A percentile compares a stretch with the other conserved stretches of the same genome.
These are phyloP conservation scores for Penicillium sclerotiorum DNA, from an alignment of 2,329 filamentous ascomycete genomes.

Conservation along the genomic window DNA sequence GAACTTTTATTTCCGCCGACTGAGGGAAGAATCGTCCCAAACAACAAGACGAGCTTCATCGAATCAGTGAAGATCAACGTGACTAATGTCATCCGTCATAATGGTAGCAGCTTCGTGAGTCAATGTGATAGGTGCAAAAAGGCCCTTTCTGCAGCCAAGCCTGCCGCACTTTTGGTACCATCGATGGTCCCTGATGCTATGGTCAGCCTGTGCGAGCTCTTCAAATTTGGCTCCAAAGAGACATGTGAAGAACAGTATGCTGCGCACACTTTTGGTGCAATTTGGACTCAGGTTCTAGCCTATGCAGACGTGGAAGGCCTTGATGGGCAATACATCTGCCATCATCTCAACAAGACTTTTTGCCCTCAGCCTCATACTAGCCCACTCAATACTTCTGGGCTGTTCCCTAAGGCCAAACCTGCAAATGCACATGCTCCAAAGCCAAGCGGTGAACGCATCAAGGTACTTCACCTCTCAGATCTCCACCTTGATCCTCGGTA, in stretches of 20 bases:
- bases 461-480: constrained; percentile 60
- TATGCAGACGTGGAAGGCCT: constrained; percentile 56
- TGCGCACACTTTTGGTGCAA: constrained; percentile 53
- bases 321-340: constrained; percentile 62
- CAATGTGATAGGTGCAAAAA: constrained; percentile 59
- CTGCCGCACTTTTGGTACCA: constrained; percentile 54
- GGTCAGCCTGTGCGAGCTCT: constrained; percentile 54
- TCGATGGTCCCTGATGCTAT: constrained; percentile 54
- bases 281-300: constrained; percentile 61
- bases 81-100: constrained; percentile 51
- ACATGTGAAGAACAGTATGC: constrained; percentile 54
- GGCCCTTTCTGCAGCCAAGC: constrained; percentile 54
- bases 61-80: constrained; percentile 44
- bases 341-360: constrained; percentile 50
- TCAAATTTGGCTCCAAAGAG: constrained; percentile 49
- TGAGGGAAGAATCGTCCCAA: constrained; percentile 48
- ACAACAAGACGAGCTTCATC: constrained; percentile 46
- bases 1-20: constrained; percentile 55
- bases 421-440: constrained; percentile 45
- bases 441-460: constrained; percentile 57
- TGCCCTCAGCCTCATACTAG: constrained; percentile 52
- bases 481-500: constrained; percentile 61
- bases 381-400: constrained; percentile 46
- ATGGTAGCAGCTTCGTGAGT: constrained; percentile 38
- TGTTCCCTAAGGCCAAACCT: constrained; percentile 61